Evolutionary conservation across 805 yeast species (phyloP).

Genomic region (Myxozyma sirexii): DNA sequence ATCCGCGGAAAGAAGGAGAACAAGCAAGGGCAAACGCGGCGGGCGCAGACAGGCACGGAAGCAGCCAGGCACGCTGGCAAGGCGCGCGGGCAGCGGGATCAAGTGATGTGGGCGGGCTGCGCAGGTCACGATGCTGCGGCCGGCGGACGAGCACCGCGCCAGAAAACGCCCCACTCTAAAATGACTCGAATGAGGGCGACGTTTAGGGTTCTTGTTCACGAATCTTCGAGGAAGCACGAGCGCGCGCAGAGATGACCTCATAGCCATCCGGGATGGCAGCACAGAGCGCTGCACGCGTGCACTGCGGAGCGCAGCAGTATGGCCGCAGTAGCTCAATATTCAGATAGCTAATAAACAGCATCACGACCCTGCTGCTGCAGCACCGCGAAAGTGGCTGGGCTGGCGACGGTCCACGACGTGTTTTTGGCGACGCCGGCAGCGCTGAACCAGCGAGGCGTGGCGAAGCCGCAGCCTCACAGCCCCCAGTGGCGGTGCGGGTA

Average conservation of each 20-base stretch:
- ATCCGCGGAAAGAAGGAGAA: background rate
- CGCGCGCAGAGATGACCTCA: conserved; percentile 3
- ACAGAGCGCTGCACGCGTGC: background rate
- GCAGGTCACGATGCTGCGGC: conserved; percentile 1
- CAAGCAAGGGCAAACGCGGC: no score
- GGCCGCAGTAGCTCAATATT: no score
- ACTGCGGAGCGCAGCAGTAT: background rate
- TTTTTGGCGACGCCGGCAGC: background rate
- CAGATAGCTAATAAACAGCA: no score
- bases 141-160: background rate
- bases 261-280: no score
- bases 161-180: conserved; percentile 6
- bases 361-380: no score
- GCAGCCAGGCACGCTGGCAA: no score
- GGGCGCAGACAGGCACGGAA: no score
- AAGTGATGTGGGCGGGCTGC: background rate
- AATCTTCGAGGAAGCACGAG: background rate
- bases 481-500: background rate
- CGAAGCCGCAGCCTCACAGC: background rate
- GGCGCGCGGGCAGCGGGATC: background rate
- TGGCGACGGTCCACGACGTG: background rate
- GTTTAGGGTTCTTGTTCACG: background rate
- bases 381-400: no score
- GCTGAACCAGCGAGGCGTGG: background rate
- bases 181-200: background rate